phyloP scores from a whole-genome alignment of 2,329 filamentous ascomycete genomes.

The Sarocladiaceae sp. region DNA sequence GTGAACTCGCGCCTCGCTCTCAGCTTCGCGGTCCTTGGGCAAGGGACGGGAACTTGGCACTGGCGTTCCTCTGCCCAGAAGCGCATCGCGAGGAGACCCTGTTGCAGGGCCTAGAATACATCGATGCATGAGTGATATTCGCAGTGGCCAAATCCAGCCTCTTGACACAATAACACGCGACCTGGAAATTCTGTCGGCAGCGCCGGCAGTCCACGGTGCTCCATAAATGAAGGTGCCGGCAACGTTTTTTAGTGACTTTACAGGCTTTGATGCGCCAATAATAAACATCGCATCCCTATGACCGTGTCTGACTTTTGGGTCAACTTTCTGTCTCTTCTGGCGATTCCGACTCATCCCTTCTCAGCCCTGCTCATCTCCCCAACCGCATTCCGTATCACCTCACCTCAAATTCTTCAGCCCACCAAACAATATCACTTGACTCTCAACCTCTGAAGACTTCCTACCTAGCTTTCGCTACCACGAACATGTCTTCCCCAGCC shows the following conservation, averaged over 20 bases:
- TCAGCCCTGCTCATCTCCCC: background rate
- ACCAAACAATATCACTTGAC: background rate
- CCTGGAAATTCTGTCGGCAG: background rate
- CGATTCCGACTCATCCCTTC: background rate
- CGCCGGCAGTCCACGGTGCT: background rate
- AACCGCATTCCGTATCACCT: background rate
- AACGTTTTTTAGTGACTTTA: background rate
- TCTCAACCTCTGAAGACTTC: background rate
- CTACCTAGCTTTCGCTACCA: background rate
- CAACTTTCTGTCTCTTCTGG: background rate
- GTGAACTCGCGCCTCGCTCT: constrained; percentile 9
- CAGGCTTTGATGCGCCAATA: no score
- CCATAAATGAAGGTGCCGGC: background rate
- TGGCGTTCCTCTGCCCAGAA: no score
- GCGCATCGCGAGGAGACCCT: background rate
- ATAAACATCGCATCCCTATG: constrained; percentile 3
- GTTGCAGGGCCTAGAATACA: background rate
- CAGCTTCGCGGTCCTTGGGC: background rate
- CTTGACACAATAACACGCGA: background rate
- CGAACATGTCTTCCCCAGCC: constrained; percentile 13
- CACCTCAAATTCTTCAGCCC: background rate
- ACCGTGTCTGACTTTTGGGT: constrained; percentile 1
- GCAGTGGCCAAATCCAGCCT: background rate
- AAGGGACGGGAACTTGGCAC: background rate
- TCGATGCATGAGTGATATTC: constrained; percentile 1